Evolutionary conservation across 805 yeast genomes (phyloP).

Genomic region (Metschnikowia shivogae): DNA sequence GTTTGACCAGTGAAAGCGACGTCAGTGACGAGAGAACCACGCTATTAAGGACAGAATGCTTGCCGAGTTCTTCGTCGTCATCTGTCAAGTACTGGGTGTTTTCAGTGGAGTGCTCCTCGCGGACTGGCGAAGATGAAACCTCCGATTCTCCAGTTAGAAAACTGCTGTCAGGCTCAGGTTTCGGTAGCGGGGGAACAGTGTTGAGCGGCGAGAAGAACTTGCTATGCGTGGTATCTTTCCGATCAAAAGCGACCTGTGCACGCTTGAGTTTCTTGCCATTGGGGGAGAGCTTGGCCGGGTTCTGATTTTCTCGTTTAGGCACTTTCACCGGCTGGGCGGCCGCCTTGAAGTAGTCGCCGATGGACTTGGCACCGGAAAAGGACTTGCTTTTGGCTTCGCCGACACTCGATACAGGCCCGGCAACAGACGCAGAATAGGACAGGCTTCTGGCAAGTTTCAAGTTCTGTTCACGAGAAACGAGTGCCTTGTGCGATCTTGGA

Average conservation of each 20-base stretch:
- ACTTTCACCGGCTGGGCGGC: slow-evolving; percentile 1
- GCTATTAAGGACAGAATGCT: slow-evolving; percentile 9
- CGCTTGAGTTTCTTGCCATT: slow-evolving; percentile 16
- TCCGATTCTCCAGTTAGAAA: slow-evolving; percentile 29
- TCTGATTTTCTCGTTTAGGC: slow-evolving; percentile 6
- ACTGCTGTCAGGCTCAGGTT: slow-evolving; percentile 4
- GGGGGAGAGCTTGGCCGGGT: slow-evolving; percentile 15
- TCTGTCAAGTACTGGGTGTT: slow-evolving; percentile 15
- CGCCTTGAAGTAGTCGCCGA: slow-evolving; percentile 14
- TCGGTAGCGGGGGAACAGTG: background rate
- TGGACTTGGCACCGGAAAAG: slow-evolving; percentile 8
- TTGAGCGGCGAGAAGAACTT: slow-evolving; percentile 13
- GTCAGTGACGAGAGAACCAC: slow-evolving; percentile 7
- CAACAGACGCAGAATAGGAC: slow-evolving; percentile 2
- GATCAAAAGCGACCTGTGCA: background rate
- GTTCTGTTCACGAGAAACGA: slow-evolving; percentile 46
- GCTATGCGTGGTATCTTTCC: slow-evolving; percentile 10
- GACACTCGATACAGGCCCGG: background rate
- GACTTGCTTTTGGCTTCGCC: slow-evolving; percentile 8
- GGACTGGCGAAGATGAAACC: slow-evolving; percentile 25
- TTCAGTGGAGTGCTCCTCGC: slow-evolving; percentile 7
- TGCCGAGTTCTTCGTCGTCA: slow-evolving; percentile 12
- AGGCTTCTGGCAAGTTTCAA: slow-evolving; percentile 17
- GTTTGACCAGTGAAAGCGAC: background rate
- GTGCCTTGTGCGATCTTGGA: slow-evolving; percentile 53